Base-by-base conservation (phyloP, 108 stramenopile species). In the Cyclostephanos invisitatus region DNA sequence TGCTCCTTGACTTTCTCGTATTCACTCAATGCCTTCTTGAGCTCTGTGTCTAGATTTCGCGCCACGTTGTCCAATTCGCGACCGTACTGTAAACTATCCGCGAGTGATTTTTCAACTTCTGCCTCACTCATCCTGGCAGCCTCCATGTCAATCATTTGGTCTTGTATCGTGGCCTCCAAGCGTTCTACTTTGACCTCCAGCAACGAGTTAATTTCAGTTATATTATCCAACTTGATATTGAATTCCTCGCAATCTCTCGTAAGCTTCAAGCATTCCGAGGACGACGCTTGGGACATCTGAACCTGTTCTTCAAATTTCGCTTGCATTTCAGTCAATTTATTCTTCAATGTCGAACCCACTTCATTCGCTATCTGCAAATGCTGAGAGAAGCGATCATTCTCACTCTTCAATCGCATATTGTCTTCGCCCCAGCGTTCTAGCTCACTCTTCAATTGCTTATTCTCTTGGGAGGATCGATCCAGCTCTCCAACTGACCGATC, bases 61-160 rank as follows among this genome's bases (percentile, higher is more conserved):
- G 48, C 18, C 9, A 62, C n/a, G 14, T 29, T 48, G 17, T 72
- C 57, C 25, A 55, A 42, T 2, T 49, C 29, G 27, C n/a, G 15
- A 54, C 59, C 47, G 17, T 74, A 58, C 17, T 67, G 40, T 7
- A 42, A 22, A 28, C 60, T 49, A 24, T 69, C 63, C 47, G 59
- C 36, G 8, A 20, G 57, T 4, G 69, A 37, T 62, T 70, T 73
- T 50, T 79, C 78, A 10, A 80, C 78, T 63, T 80, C 78, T 22
- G 62, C 72, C 54, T 80, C 78, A 38, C 78, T 80, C 48, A 73
- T 49, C 38, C 72, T 73, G 10, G 72, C 78, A 35, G 78, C 78
- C 63, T 80, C 62, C 56, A 80, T 58, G 49, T 80, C 78, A 8
- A 80, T 21, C 20, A 72, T 17, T 56, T 80, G 78, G 29, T 80